Evolutionary conservation across 805 yeast species (phyloP), one percentile per base, ranked within the genome.

Genomic region (Candida maris): DNA sequence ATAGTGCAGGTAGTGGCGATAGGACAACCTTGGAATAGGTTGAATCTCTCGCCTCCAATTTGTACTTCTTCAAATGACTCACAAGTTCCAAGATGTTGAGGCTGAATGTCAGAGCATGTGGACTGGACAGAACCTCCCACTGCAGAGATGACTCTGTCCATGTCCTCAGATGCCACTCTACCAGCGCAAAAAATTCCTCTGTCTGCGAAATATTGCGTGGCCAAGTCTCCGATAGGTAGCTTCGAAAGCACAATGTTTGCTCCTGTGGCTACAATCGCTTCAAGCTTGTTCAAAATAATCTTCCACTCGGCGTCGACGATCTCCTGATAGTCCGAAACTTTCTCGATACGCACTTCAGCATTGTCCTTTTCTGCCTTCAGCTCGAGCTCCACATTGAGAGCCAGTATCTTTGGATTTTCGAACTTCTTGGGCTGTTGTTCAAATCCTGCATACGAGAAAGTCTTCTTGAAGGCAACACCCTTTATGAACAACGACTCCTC

Each of bases 251-350:
- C 96, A 38, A 93, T 86, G 56, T 86, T 81, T 22, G 96, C 96
- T 18, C 97, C 97, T 3, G 95, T 73, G 18, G 71, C 73, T 51
- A 78, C 81, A 47, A 93, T 83, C 35, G 86, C 81, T 54, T 85
- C 83, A 49, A 93, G 74, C 65, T 93, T 93, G 57, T 82, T 75
- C 53, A 85, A 72, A 48, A 93, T 93, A 48, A 93, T 84, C 60
- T 85, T 78, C 97, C 98, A 93, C 65, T 93, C 98, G n/a, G 98
- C 98, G 64, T 93, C 97, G 14, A 93, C 98, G 39, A 93, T 83
- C 22, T 82, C 87, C 68, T 93, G 98, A 65, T 93, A 93, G 53
- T 91, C 97, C 40, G 77, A 75, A 38, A 93, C 97, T 60, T 88
- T 83, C 54, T 86, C 94, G 34, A 93, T 93, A 50, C 98, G 78